These are phyloP conservation scores for Acer yangbiense DNA, from an alignment of 345 rosid species.

Conservation along the genomic window DNA sequence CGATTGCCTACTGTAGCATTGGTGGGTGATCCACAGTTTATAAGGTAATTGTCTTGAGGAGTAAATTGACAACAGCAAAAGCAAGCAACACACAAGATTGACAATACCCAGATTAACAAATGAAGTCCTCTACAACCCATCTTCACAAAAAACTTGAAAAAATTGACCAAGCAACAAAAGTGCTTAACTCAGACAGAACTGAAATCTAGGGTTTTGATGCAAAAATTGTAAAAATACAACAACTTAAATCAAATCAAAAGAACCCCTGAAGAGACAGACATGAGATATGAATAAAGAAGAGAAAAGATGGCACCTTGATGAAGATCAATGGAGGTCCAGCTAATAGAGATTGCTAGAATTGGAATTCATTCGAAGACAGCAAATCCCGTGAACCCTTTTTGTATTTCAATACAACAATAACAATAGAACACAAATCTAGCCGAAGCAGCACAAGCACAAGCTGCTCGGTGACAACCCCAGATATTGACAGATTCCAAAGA, in stretches of 20 bases:
- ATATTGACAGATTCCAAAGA: slow-evolving; percentile 31
- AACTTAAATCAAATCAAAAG: slow-evolving; percentile 9
- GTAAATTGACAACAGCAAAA: slow-evolving; percentile 52
- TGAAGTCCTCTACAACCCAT: slow-evolving; percentile 42
- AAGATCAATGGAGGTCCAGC: slow-evolving; percentile 16
- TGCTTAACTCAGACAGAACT: background rate
- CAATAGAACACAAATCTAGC: slow-evolving; percentile 13
- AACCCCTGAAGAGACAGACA: background rate
- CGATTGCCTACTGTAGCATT: slow-evolving; percentile 55
- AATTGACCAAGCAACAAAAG: slow-evolving; percentile 5
- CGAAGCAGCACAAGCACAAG: slow-evolving; percentile 20
- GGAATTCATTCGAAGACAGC: slow-evolving; percentile 3
- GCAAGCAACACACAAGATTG: slow-evolving; percentile 40
- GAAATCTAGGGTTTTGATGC: slow-evolving; percentile 14
- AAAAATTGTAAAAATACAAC: background rate
- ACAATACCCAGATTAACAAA: slow-evolving; percentile 41
- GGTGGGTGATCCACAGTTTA: slow-evolving; percentile 77
- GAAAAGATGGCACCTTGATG: slow-evolving; percentile 37
- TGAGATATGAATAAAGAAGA: background rate
- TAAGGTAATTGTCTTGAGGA: slow-evolving; percentile 70
- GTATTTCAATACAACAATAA: background rate
- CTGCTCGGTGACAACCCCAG: slow-evolving; percentile 25
- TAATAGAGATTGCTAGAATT: too few species aligned
- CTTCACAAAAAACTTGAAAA: slow-evolving; percentile 28
- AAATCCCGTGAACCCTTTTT: slow-evolving; percentile 12